Evolutionary conservation across 1,139 yeast genomes (phyloP).

Genomic region (Blastobotrys persicus): DNA sequence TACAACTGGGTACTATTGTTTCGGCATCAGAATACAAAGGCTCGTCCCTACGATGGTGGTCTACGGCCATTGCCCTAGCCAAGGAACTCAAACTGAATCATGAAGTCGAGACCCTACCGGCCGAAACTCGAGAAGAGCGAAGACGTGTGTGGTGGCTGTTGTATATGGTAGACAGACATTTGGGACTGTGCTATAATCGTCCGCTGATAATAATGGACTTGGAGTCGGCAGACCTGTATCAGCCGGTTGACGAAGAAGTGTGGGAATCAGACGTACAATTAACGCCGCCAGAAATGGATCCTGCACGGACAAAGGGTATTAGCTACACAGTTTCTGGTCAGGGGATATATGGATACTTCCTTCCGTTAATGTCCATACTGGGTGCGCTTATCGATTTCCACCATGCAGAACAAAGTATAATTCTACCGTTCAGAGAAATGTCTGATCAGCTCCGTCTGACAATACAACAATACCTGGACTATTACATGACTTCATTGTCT

Average conservation of each 20-base stretch:
- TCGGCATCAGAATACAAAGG: constrained; percentile 44
- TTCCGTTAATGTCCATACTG: constrained; percentile 31
- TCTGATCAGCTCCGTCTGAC: constrained; percentile 23
- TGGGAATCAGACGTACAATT: constrained; percentile 35
- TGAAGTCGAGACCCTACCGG: constrained; percentile 32
- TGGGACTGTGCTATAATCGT: constrained; percentile 41
- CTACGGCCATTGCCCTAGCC: constrained; percentile 39
- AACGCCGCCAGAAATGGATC: constrained; percentile 30
- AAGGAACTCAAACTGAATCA: constrained; percentile 35
- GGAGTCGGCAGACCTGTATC: constrained; percentile 36
- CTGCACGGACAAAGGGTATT: constrained; percentile 24
- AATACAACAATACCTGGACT: constrained; percentile 25
- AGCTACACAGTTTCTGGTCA: constrained; percentile 25
- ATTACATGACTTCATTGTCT: constrained; percentile 26
- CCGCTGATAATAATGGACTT: constrained; percentile 38
- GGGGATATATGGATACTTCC: constrained; percentile 30
- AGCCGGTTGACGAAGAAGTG: constrained; percentile 38
- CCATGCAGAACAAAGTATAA: constrained; percentile 26
- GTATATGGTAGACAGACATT: constrained; percentile 43
- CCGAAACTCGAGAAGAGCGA: constrained; percentile 41
- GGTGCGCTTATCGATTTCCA: constrained; percentile 30
- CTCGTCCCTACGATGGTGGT: constrained; percentile 43
- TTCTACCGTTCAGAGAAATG: constrained; percentile 22
- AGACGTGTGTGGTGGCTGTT: constrained; percentile 47
- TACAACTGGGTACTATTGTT: constrained; percentile 42